phyloP scores from a whole-genome alignment of 1,139 yeast genomes.

The Saccharomyces hybrid region DNA sequence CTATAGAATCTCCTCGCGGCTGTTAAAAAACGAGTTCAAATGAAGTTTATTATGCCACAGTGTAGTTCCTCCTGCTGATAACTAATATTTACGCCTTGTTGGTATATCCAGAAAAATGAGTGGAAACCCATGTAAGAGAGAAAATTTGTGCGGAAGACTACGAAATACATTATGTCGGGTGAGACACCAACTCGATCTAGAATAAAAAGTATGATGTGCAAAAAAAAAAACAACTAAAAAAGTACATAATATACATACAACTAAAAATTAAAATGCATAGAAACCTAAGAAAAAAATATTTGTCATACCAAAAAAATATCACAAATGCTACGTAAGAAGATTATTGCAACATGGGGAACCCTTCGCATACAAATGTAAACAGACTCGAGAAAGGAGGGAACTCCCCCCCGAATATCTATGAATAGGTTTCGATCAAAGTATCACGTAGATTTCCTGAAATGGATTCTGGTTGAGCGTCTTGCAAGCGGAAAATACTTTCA shows the following conservation, averaged over 20 bases:
- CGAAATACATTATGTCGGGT: too few relatives aligned
- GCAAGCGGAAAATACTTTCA: slow-evolving; percentile 90
- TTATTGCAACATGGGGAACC: neutral
- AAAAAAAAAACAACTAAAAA: neutral
- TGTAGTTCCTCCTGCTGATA: too few relatives aligned
- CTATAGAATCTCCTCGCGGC: neutral
- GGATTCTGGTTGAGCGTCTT: slow-evolving; percentile 81
- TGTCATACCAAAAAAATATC: neutral
- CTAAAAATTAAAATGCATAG: neutral
- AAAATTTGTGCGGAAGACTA: too few relatives aligned
- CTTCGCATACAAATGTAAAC: neutral
- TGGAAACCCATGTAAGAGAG: too few relatives aligned
- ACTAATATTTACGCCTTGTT: too few relatives aligned
- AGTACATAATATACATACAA: slow-evolving; percentile 1
- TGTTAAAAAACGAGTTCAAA: neutral
- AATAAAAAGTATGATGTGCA: neutral
- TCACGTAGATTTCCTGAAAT: slow-evolving; percentile 81
- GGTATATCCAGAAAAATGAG: too few relatives aligned
- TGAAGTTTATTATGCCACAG: too few relatives aligned
- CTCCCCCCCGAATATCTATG: slow-evolving; percentile 19
- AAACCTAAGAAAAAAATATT: neutral
- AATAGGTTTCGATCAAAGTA: slow-evolving; percentile 82
- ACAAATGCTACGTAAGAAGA: neutral
- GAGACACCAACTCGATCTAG: neutral
- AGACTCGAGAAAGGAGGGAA: neutral